These are phyloP conservation scores for Coemansia sp. DNA, from an alignment of 192 early-diverging fungal genomes.

Conservation along the genomic window DNA sequence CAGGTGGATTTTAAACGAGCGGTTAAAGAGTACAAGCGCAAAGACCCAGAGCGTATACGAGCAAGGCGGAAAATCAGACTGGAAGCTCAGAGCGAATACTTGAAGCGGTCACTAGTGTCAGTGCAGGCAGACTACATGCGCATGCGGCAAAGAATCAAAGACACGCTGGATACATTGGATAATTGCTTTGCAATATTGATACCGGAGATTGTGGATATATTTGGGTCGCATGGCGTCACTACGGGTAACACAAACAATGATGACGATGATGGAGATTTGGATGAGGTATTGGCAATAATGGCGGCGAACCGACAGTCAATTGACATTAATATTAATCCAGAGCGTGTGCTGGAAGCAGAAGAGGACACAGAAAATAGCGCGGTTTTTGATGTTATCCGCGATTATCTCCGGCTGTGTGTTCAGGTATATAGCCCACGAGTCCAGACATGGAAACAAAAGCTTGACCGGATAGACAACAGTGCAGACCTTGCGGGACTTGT, in stretches of 20 bases:
- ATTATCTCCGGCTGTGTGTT: constrained; percentile 56
- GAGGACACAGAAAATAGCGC: constrained; percentile 58
- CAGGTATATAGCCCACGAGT: constrained; percentile 50
- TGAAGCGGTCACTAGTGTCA: constrained; percentile 27
- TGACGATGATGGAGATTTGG: constrained; percentile 17
- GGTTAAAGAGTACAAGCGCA: constrained; percentile 11
- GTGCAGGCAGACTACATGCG: constrained; percentile 20
- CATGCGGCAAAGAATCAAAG: constrained; percentile 8
- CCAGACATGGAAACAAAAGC: constrained; percentile 55
- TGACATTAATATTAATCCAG: constrained; percentile 57
- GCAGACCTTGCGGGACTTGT: constrained; percentile 39
- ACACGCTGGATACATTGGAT: constrained; percentile 11
- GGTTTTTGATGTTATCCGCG: constrained; percentile 55
- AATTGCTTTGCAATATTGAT: constrained; percentile 44
- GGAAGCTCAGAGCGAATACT: constrained; percentile 21
- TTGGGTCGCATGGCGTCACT: constrained; percentile 1
- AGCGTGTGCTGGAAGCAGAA: constrained; percentile 51
- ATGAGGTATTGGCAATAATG: constrained; percentile 57
- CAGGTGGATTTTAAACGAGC: constrained; percentile 26
- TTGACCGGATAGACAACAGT: constrained; percentile 10
- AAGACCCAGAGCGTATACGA: constrained; percentile 18
- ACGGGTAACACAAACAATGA: background rate
- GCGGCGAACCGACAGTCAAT: constrained; percentile 63
- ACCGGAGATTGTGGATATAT: constrained; percentile 37
- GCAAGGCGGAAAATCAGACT: background rate